Evolutionary conservation across 805 yeast genomes (phyloP).

Genomic region (Brettanomyces nanus): DNA sequence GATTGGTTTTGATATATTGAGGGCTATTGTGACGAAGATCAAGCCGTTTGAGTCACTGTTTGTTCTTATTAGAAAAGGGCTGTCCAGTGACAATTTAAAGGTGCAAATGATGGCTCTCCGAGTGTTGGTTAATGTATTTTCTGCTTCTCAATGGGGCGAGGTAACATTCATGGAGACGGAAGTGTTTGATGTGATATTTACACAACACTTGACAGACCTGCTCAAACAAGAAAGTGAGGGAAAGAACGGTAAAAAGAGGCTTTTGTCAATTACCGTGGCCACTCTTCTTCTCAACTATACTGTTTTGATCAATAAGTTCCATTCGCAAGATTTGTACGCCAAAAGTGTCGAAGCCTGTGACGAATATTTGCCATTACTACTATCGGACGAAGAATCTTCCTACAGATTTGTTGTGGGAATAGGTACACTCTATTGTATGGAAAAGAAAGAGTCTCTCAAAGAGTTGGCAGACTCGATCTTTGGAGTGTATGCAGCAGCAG

Average conservation of each 20-base stretch:
- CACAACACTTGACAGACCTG: slow-evolving; percentile 14
- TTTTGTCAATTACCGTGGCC: slow-evolving; percentile 31
- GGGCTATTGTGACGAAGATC: slow-evolving; percentile 38
- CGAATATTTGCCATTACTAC: slow-evolving; percentile 7
- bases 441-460: slow-evolving; percentile 6
- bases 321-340: slow-evolving; percentile 20
- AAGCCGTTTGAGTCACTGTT: slow-evolving; percentile 33
- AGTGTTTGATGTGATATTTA: slow-evolving; percentile 30
- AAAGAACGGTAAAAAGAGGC: slow-evolving; percentile 13
- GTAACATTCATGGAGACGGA: slow-evolving; percentile 34
- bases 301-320: slow-evolving; percentile 27
- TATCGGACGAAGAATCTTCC: slow-evolving; percentile 51
- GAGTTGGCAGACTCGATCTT: slow-evolving; percentile 7
- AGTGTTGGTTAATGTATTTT: slow-evolving; percentile 45
- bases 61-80: slow-evolving; percentile 35
- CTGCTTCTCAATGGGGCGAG: slow-evolving; percentile 39
- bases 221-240: slow-evolving; percentile 10
- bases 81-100: slow-evolving; percentile 22
- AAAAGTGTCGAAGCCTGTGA: slow-evolving; percentile 20
- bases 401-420: slow-evolving; percentile 55
- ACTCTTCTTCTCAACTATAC: slow-evolving; percentile 45
- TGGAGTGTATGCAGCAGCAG: slow-evolving; percentile 5
- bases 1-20: slow-evolving; percentile 52
- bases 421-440: slow-evolving; percentile 44
- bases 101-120: slow-evolving; percentile 50